A percentile compares a stretch with the other conserved stretches of the same genome.
These are phyloP conservation scores for Leishmania lainsoni DNA, from an alignment of 208 protist genomes.

Conservation along the genomic window DNA sequence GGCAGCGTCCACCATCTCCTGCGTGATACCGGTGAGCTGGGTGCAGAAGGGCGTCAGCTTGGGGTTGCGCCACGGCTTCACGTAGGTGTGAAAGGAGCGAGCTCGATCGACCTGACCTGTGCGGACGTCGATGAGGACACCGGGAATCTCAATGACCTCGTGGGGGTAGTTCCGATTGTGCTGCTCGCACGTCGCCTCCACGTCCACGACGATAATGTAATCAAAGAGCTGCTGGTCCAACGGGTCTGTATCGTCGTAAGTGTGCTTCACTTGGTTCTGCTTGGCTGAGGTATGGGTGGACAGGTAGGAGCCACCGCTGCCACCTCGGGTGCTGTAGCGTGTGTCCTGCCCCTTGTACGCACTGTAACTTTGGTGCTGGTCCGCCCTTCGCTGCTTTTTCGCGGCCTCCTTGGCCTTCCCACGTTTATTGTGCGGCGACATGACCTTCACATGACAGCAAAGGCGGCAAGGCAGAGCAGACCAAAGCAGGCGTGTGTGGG, in stretches of 20 bases:
- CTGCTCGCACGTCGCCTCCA: conserved; percentile 91
- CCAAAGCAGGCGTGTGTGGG: background rate
- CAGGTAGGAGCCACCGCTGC: conserved; percentile 39
- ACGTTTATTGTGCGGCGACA: conserved; percentile 74
- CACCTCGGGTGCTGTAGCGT: background rate
- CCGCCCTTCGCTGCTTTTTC: conserved; percentile 36
- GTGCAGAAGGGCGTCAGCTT: conserved; percentile 93
- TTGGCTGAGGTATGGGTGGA: conserved; percentile 22
- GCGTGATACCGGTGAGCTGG: conserved; percentile 94
- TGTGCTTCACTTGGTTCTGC: conserved; percentile 37
- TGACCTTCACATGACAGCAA: background rate
- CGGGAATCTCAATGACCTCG: conserved; percentile 96
- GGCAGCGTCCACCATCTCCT: conserved; percentile 88
- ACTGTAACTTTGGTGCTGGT: conserved; percentile 19
- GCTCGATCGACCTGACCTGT: conserved; percentile 62
- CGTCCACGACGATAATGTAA: conserved; percentile 93
- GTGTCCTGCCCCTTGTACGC: background rate
- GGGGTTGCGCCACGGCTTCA: conserved; percentile 87
- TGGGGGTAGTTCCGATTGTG: conserved; percentile 70
- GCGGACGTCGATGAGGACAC: conserved; percentile 85
- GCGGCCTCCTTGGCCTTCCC: conserved; percentile 67
- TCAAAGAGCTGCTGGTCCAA: conserved; percentile 89
- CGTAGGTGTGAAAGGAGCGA: conserved; percentile 89
- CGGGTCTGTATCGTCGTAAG: conserved; percentile 61
- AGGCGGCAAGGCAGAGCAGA: background rate